A percentile compares a stretch with the other conserved stretches of the same genome.
These are phyloP conservation scores for Yamadazyma sp. DNA, from an alignment of 805 yeast genomes.

Conservation along the genomic window DNA sequence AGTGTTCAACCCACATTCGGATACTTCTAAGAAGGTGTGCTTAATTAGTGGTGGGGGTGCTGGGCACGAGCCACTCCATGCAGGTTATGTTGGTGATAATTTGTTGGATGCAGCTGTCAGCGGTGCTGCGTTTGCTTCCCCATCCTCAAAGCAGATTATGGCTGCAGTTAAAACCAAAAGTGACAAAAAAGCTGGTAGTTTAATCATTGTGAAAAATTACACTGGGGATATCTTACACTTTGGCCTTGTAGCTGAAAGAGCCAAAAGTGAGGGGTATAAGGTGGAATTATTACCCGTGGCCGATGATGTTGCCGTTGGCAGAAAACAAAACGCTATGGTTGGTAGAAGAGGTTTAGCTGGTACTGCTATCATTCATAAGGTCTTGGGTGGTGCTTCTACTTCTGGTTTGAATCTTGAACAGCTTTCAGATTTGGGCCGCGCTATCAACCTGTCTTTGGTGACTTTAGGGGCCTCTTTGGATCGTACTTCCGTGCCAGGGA, in stretches of 20 bases:
- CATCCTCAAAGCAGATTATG: slow-evolving; percentile 84
- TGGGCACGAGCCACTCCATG: slow-evolving; percentile 95
- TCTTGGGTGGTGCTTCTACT: slow-evolving; percentile 68
- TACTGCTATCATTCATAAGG: slow-evolving; percentile 81
- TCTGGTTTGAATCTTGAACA: slow-evolving; percentile 40
- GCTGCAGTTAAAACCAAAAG: slow-evolving; percentile 64
- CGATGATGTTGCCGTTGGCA: slow-evolving; percentile 95
- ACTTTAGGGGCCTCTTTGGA: slow-evolving; percentile 90
- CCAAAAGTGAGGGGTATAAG: slow-evolving; percentile 70
- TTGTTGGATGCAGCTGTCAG: slow-evolving; percentile 83
- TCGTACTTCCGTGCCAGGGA: slow-evolving; percentile 88
- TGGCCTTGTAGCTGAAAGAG: slow-evolving; percentile 88
- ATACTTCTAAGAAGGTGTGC: slow-evolving; percentile 55
- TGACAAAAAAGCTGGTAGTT: slow-evolving; percentile 56
- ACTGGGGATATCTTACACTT: slow-evolving; percentile 94
- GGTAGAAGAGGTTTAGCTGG: slow-evolving; percentile 96
- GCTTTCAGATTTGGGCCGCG: slow-evolving; percentile 58
- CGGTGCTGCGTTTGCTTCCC: slow-evolving; percentile 92
- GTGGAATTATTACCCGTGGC: slow-evolving; percentile 77
- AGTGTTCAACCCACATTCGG: slow-evolving; percentile 44
- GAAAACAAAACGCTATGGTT: slow-evolving; percentile 82
- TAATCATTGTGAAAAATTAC: slow-evolving; percentile 84
- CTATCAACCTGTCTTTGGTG: slow-evolving; percentile 64
- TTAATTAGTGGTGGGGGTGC: slow-evolving; percentile 91
- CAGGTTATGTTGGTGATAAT: slow-evolving; percentile 86